Conservation (phyloP, 2,329 filamentous ascomycete genomes). For the Neospermospora avenae region DNA sequence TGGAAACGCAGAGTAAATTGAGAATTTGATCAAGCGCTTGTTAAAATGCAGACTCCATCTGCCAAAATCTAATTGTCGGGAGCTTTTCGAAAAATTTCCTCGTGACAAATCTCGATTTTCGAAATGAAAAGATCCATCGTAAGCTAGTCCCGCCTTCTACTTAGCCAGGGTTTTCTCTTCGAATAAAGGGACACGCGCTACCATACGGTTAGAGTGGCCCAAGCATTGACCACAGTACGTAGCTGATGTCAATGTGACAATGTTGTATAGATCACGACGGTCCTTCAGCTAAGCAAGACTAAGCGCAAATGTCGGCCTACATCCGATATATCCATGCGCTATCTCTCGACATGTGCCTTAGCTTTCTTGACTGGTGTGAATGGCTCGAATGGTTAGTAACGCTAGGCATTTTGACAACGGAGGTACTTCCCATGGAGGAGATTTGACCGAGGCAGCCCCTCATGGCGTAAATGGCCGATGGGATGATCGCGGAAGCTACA, state of each 20-base stretch:
- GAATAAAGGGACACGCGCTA: neutral
- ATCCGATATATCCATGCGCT: neutral
- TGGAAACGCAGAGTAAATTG: no score
- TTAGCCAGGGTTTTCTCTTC: neutral
- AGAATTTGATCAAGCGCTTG: no score
- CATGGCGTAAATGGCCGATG: neutral
- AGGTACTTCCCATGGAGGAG: slow-evolving; percentile 7
- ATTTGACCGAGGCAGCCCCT: slow-evolving; percentile 5
- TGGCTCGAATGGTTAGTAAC: neutral
- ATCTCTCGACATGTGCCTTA: neutral
- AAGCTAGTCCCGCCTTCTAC: no score
- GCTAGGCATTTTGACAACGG: slow-evolving; percentile 12
- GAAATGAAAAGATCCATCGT: no score
- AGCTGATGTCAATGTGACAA: slow-evolving; percentile 4
- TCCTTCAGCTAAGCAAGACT: neutral
- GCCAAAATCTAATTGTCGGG: no score
- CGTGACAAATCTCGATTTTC: no score
- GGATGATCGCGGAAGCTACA: neutral
- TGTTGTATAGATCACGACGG: neutral
- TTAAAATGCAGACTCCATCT: no score
- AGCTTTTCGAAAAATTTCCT: no score
- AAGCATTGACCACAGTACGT: neutral
- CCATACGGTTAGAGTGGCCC: neutral
- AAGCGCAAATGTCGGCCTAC: neutral
- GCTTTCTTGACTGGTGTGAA: neutral